These are phyloP conservation scores for Eucalyptus sideroxylon DNA, from an alignment of 345 rosid species.

Conservation along the genomic window DNA sequence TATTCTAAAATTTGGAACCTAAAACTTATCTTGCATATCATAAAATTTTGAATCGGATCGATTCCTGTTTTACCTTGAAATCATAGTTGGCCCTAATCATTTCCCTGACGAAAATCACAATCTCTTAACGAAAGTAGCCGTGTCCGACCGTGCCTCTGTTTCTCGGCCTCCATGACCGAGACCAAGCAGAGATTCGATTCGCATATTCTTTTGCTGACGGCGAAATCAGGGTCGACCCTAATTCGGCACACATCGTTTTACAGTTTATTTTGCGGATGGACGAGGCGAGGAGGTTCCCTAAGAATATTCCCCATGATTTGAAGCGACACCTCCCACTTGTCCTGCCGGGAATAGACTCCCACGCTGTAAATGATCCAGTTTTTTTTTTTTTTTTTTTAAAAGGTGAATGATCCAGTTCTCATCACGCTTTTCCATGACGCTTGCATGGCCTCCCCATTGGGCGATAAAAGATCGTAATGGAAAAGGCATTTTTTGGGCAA, in stretches of 20 bases:
- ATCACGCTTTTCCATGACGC: not conserved
- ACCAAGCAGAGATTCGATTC: not conserved
- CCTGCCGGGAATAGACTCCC: not conserved
- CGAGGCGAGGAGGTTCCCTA: not conserved
- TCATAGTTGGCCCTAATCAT: not conserved
- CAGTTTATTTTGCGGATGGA: not conserved
- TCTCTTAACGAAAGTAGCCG: not conserved
- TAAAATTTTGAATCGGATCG: fast-evolving
- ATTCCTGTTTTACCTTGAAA: no score
- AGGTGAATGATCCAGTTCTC: not conserved
- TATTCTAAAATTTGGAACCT: no score
- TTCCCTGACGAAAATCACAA: not conserved
- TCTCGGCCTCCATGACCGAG: not conserved
- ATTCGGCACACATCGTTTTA: not conserved
- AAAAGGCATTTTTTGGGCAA: not conserved
- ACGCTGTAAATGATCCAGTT: not conserved
- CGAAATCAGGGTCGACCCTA: not conserved
- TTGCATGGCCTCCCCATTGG: not conserved
- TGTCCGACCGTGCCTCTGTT: not conserved
- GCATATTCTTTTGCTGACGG: not conserved
- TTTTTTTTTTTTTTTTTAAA: no score
- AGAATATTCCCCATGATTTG: not conserved
- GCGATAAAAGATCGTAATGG: not conserved
- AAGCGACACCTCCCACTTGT: not conserved
- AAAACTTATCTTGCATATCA: no score